These are phyloP conservation scores for Astrothelium macrocarpum DNA, from an alignment of 495 filamentous ascomycete genomes.

Conservation along the genomic window DNA sequence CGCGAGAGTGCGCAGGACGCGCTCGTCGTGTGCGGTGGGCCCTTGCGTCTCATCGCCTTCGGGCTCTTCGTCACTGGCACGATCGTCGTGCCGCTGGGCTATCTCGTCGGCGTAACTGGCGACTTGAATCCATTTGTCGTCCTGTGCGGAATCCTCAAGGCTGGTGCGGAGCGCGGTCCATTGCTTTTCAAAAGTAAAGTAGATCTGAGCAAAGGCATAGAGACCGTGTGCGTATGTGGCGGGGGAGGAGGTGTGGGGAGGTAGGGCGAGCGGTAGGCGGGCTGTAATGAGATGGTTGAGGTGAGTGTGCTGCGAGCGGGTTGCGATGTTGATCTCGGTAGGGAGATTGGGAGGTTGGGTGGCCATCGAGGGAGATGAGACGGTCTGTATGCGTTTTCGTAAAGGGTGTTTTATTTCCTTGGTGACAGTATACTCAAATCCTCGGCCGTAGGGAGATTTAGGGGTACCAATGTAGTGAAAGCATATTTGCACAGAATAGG, in stretches of 20 bases:
- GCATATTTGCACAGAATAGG: background rate
- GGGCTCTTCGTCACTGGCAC: background rate
- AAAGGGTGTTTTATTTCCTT: too few species aligned
- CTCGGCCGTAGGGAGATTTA: background rate
- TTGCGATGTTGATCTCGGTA: conserved; percentile 20
- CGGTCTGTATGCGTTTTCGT: background rate
- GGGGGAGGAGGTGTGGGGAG: conserved; percentile 29
- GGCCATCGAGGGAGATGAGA: background rate
- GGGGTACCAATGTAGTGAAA: background rate
- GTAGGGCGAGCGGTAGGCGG: conserved; percentile 38
- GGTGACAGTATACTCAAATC: background rate
- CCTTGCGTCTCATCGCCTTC: background rate
- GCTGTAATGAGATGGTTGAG: conserved; percentile 41
- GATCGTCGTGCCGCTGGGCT: background rate
- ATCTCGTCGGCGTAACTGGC: background rate
- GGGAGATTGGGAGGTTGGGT: background rate
- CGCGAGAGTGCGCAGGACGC: conserved; percentile 15
- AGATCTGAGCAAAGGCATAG: conserved; percentile 37
- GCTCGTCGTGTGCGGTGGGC: background rate
- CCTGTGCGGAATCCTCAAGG: conserved; percentile 9
- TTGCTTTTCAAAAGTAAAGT: conserved; percentile 36
- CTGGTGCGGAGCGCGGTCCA: conserved; percentile 27
- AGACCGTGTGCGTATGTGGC: conserved; percentile 36
- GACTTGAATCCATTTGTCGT: background rate
- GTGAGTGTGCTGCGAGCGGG: conserved; percentile 34